Evolutionary conservation across 2,329 filamentous ascomycete genomes (phyloP).

Genomic region (Verticillium longisporum): DNA sequence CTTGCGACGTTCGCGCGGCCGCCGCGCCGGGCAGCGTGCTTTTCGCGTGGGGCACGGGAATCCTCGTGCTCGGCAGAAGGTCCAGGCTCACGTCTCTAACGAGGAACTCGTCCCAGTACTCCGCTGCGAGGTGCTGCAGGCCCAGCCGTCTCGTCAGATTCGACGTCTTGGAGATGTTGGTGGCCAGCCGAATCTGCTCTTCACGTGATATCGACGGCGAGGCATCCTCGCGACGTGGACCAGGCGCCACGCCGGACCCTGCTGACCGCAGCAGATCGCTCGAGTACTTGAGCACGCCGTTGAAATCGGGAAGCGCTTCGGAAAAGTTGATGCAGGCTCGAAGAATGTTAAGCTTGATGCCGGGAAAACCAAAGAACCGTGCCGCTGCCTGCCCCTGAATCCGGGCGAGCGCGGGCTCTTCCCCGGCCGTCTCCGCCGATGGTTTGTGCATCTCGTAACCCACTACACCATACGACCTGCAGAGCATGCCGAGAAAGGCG

Average conservation of each 20-base stretch:
- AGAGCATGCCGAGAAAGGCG: slow-evolving; percentile 52
- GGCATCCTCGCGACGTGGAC: slow-evolving; percentile 59
- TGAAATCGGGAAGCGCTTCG: slow-evolving; percentile 86
- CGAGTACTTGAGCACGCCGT: slow-evolving; percentile 82
- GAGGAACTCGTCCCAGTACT: slow-evolving; percentile 97
- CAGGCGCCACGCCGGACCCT: slow-evolving; percentile 72
- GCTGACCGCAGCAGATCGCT: slow-evolving; percentile 76
- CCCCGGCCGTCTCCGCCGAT: slow-evolving; percentile 11
- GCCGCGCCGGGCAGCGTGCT: slow-evolving; percentile 44
- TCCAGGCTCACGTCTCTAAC: slow-evolving; percentile 71
- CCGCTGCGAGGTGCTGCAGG: slow-evolving; percentile 61
- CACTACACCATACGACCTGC: slow-evolving; percentile 57
- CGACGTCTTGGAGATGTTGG: slow-evolving; percentile 80
- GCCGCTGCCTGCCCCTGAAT: slow-evolving; percentile 52
- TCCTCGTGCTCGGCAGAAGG: slow-evolving; percentile 48
- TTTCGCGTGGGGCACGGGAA: slow-evolving; percentile 59
- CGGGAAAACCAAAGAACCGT: slow-evolving; percentile 68
- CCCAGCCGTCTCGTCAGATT: slow-evolving; percentile 71
- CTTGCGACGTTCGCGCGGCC: slow-evolving; percentile 46
- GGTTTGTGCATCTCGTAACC: slow-evolving; percentile 31
- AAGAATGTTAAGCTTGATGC: slow-evolving; percentile 79
- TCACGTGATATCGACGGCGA: slow-evolving; percentile 67
- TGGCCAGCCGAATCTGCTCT: slow-evolving; percentile 77
- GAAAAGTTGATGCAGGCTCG: slow-evolving; percentile 89
- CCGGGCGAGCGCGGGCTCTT: slow-evolving; percentile 45